A percentile compares a stretch with the other conserved stretches of the same genome.
Conservation (phyloP, 2,329 filamentous ascomycete genomes). For the Alternaria incomplexa region DNA sequence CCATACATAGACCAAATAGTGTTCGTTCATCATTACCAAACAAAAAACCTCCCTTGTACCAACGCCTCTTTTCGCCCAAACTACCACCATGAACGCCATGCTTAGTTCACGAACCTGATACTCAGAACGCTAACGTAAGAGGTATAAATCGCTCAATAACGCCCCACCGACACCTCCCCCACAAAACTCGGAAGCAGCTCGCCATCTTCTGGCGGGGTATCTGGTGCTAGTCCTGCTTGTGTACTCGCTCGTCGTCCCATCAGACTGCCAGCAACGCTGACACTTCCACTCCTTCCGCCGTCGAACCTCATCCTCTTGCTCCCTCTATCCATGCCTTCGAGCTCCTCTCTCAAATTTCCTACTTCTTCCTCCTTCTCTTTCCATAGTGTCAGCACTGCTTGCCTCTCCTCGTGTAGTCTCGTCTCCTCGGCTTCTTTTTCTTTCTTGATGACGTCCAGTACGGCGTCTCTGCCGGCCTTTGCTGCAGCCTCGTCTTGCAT, state of each 20-base stretch:
- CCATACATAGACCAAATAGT: not conserved
- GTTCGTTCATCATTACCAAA: not conserved
- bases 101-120: not conserved
- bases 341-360: slow-evolving; percentile 21
- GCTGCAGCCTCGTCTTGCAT: slow-evolving; percentile 60
- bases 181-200: slow-evolving; percentile 30
- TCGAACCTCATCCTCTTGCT: slow-evolving; percentile 28
- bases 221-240: slow-evolving; percentile 16
- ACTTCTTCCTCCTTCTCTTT: slow-evolving; percentile 32
- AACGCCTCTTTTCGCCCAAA: slow-evolving; percentile 1
- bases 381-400: slow-evolving; percentile 28
- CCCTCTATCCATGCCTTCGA: slow-evolving; percentile 27
- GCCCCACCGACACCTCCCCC: slow-evolving; percentile 25
- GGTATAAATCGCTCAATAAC: slow-evolving; percentile 5
- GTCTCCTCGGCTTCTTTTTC: slow-evolving; percentile 25
- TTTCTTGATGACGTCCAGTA: slow-evolving; percentile 39
- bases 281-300: slow-evolving; percentile 16
- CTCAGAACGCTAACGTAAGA: slow-evolving; percentile 2
- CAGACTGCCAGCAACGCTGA: slow-evolving; percentile 17
- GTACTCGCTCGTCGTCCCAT: slow-evolving; percentile 13
- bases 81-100: slow-evolving; percentile 5
- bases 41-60: not conserved
- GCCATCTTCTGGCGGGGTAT: slow-evolving; percentile 33
- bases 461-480: slow-evolving; percentile 57
- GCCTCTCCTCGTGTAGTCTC: slow-evolving; percentile 25